A percentile compares a stretch with the other conserved stretches of the same genome.
These are phyloP conservation scores for Cystofilobasidium capitatum DNA, from an alignment of 768 basidiomycete species.

Conservation along the genomic window DNA sequence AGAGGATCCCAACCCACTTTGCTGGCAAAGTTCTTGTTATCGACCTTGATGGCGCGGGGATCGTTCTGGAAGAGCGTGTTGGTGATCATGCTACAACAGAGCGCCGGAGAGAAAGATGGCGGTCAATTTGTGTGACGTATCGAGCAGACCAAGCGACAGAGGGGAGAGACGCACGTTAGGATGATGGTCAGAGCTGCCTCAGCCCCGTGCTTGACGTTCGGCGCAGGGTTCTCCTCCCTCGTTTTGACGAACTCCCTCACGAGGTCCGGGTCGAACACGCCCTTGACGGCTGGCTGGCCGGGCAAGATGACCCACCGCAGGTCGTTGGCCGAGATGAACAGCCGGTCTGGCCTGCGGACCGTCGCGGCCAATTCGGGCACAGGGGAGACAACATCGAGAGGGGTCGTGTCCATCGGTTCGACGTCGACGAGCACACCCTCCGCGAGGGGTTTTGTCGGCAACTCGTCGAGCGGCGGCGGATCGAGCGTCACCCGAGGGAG, in stretches of 20 bases:
- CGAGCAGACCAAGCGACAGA: background rate
- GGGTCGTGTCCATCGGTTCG: background rate
- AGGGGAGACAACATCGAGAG: too few relatives aligned
- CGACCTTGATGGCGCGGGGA: constrained; percentile 9
- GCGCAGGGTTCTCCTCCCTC: constrained; percentile 5
- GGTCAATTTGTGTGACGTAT: background rate
- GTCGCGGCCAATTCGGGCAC: too few relatives aligned
- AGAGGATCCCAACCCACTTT: constrained; percentile 16
- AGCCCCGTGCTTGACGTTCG: constrained; percentile 3
- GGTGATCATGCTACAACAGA: constrained; percentile 12
- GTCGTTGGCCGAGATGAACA: constrained; percentile 16
- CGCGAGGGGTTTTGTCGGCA: background rate
- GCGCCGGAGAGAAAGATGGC: background rate
- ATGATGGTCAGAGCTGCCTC: constrained; percentile 15
- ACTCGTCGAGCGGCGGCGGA: background rate
- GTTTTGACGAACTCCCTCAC: constrained; percentile 7
- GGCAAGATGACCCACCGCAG: constrained; percentile 14
- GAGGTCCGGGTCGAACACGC: constrained; percentile 4
- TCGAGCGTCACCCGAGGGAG: background rate
- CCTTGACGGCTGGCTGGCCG: background rate
- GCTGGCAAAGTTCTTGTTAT: constrained; percentile 11
- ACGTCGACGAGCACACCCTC: background rate
- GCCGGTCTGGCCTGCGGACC: constrained; percentile 4
- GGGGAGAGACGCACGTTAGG: constrained; percentile 7
- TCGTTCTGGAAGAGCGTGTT: constrained; percentile 12